Percentiles rank a stretch among this genome's conserved stretches.
phyloP scores from a whole-genome alignment of 2,329 filamentous ascomycete species.

The Aspergillus luchuensis region DNA sequence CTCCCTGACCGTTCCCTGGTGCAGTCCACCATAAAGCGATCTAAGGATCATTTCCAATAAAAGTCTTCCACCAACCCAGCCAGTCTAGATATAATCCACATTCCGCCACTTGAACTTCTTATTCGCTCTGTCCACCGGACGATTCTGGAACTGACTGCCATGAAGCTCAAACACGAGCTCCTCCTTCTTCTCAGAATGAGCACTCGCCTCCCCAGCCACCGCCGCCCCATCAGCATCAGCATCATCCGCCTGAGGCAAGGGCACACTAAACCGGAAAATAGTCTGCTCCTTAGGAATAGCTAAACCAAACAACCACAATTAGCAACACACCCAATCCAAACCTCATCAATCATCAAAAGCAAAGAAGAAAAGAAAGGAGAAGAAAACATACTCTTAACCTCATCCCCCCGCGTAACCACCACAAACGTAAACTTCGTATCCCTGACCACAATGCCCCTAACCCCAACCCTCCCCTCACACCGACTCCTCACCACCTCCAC shows the following conservation, averaged over 20 bases:
- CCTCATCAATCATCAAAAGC: background rate
- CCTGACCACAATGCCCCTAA: constrained; percentile 82
- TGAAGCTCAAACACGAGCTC: constrained; percentile 78
- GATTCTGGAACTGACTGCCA: constrained; percentile 81
- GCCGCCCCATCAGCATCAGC: constrained; percentile 23
- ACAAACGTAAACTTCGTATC: constrained; percentile 87
- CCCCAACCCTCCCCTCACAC: constrained; percentile 78
- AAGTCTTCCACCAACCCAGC: background rate
- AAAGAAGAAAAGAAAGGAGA: background rate
- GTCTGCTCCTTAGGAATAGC: constrained; percentile 87
- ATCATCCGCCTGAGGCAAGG: constrained; percentile 41
- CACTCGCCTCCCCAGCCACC: constrained; percentile 19
- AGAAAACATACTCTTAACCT: constrained; percentile 62
- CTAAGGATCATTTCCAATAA: background rate
- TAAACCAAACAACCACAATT: constrained; percentile 25
- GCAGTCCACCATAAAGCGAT: background rate
- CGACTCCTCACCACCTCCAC: constrained; percentile 79
- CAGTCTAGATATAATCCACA: constrained; percentile 67
- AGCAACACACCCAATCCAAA: background rate
- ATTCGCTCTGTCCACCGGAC: constrained; percentile 81
- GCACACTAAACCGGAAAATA: constrained; percentile 75
- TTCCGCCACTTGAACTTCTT: constrained; percentile 90
- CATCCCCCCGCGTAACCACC: constrained; percentile 71
- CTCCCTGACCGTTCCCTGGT: background rate
- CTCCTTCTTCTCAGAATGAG: constrained; percentile 29